Evolutionary conservation across 371 early-diverging fungal species (phyloP), one percentile per base, ranked within the genome.

Genomic region (Zychaea mexicana): DNA sequence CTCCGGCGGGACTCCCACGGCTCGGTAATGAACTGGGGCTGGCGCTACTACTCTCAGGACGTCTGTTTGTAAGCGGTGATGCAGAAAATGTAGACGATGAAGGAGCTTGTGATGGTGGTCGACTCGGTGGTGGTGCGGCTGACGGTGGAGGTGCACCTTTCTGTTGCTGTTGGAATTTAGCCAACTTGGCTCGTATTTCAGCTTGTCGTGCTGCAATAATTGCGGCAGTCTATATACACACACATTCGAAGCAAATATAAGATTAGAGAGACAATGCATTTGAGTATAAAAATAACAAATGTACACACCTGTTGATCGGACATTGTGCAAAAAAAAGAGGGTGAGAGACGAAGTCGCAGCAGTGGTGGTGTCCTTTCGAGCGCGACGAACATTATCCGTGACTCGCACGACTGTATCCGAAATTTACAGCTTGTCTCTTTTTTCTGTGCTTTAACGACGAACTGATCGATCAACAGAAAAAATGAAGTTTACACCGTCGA

Each of bases 181-280:
- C 78, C 36, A 81, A 33, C 65, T 71, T 81, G 8, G 76, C 81
- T 30, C 66, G 61, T 5, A 77, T 62, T 61, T 77, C 78, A 15
- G 77, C 77, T 61, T 69, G 62, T 67, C 71, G 71, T 19, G 77
- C 77, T 26, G 76, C 76, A 56, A 75, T 69, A 21, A 73, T 36
- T 24, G 70, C 71, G 38, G 68, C 68, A 26, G 65, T 66, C 68
- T 67, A 58, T n/a, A n/a, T n/a, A n/a, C n/a, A n/a, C n/a, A n/a
- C n/a, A n/a, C 42, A 42, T 15, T 42, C 42, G 36, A 8, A 36
- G n/a, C n/a, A n/a, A n/a, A n/a, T n/a, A n/a, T n/a, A n/a, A n/a
- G n/a, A n/a, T n/a, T n/a, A n/a, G n/a, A n/a, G n/a, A n/a, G n/a
- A n/a, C n/a, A n/a, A n/a, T n/a, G n/a, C n/a, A n/a, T n/a, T n/a